Conservation (phyloP, 176 grass and related monocot species). For the Oryza glumipatula region DNA sequence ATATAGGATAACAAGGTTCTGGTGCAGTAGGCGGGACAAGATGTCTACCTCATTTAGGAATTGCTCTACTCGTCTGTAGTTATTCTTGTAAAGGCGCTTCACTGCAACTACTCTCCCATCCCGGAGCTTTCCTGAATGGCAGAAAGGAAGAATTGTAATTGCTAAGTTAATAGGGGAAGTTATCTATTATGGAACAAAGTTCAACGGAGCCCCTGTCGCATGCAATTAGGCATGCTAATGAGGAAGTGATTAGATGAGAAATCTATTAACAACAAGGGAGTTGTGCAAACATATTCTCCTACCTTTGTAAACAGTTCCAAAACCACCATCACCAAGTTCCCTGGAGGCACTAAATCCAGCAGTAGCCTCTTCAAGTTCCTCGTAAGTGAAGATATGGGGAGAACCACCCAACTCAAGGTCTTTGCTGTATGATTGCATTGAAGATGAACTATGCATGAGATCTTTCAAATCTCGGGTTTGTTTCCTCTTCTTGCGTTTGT, state of each 20-base stretch:
- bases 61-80: conserved; percentile 67
- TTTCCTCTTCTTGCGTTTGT: too few relatives aligned
- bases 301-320: conserved; percentile 91
- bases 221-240: not conserved
- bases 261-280: not conserved
- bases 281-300: not conserved
- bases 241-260: not conserved
- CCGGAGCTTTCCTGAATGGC: conserved; percentile 58
- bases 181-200: not conserved
- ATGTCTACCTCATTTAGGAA: conserved; percentile 90
- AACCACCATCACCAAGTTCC: conserved; percentile 88
- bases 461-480: too few relatives aligned
- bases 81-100: conserved; percentile 85
- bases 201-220: not conserved
- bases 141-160: not conserved
- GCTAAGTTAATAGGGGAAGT: not conserved
- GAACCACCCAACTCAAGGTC: too few relatives aligned
- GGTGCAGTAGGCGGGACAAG: conserved; percentile 68
- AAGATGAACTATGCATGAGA: too few relatives aligned
- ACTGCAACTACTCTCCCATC: conserved; percentile 86
- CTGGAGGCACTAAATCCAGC: conserved; percentile 25
- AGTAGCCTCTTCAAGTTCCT: too few relatives aligned
- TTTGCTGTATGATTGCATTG: too few relatives aligned
- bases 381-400: too few relatives aligned
- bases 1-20: conserved; percentile 79